Evolutionary conservation across 2,329 filamentous ascomycete species (phyloP).

Genomic region (Cladosporium sp.): DNA sequence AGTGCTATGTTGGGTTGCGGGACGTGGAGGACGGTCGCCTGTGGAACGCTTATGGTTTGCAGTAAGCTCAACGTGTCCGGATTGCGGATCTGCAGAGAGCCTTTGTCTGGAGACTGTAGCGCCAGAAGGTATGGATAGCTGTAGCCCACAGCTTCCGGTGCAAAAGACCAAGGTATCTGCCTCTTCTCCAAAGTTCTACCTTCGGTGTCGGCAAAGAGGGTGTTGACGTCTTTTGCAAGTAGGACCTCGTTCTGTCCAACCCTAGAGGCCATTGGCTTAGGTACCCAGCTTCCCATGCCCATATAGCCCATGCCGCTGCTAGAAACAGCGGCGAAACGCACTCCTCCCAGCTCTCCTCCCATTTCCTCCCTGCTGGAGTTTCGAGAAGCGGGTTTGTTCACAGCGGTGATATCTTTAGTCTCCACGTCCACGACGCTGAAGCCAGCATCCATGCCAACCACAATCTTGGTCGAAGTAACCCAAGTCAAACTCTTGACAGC

Average conservation of each 20-base stretch:
- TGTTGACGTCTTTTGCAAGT: slow-evolving; percentile 96
- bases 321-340: slow-evolving; percentile 73
- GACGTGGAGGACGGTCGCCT: slow-evolving; percentile 79
- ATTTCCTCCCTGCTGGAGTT: slow-evolving; percentile 16
- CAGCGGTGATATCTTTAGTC: slow-evolving; percentile 66
- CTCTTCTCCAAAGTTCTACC: slow-evolving; percentile 76
- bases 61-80: slow-evolving; percentile 85
- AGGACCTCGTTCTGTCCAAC: slow-evolving; percentile 78
- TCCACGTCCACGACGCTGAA: slow-evolving; percentile 85
- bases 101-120: slow-evolving; percentile 75
- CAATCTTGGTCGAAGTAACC: slow-evolving; percentile 78
- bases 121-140: slow-evolving; percentile 94
- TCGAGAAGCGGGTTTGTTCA: slow-evolving; percentile 44
- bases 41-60: slow-evolving; percentile 75
- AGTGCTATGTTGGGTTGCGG: slow-evolving; percentile 87
- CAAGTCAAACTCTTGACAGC: slow-evolving; percentile 85
- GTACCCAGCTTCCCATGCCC: slow-evolving; percentile 85
- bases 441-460: slow-evolving; percentile 85
- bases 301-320: slow-evolving; percentile 93
- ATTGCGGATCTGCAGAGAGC: slow-evolving; percentile 82
- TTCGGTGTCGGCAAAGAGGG: slow-evolving; percentile 78
- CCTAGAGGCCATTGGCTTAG: slow-evolving; percentile 79
- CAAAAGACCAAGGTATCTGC: slow-evolving; percentile 85
- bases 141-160: slow-evolving; percentile 88
- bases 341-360: slow-evolving; percentile 53